phyloP scores from a whole-genome alignment of 2,329 filamentous ascomycete species.

The Cladosporium austrohemisphaericum region DNA sequence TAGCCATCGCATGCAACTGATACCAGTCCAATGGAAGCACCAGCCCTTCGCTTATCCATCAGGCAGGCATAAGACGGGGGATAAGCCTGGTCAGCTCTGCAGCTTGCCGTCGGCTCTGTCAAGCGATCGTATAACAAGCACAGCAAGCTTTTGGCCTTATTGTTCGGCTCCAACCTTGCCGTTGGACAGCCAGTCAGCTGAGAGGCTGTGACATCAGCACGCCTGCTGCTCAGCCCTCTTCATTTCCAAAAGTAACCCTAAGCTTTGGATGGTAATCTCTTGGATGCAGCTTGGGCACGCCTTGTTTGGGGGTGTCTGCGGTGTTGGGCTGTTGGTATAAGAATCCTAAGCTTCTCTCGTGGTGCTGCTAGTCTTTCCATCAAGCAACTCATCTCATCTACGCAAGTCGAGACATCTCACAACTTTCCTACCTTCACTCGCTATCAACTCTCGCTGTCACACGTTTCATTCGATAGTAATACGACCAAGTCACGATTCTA shows the following conservation, averaged over 20 bases:
- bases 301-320: not conserved
- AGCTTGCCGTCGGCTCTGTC: no score
- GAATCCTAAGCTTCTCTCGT: constrained; percentile 5
- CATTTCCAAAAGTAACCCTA: constrained; percentile 9
- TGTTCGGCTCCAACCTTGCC: constrained; percentile 3
- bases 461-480: not conserved
- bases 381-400: constrained; percentile 5
- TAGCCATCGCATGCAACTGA: not conserved
- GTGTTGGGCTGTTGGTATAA: constrained; percentile 7
- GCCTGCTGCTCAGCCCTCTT: constrained; percentile 2
- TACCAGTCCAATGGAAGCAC: not conserved
- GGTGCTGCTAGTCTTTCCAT: not conserved
- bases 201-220: constrained; percentile 11
- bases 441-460: constrained; percentile 5
- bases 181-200: constrained; percentile 9
- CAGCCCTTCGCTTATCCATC: constrained; percentile 5
- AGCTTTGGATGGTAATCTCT: not conserved
- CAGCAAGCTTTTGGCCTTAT: no score
- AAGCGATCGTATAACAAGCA: not conserved
- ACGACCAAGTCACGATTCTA: not conserved
- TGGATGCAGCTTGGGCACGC: not conserved
- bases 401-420: not conserved
- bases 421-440: constrained; percentile 2
- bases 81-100: constrained; percentile 9
- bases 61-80: constrained; percentile 1